Evolutionary conservation across 2,329 filamentous ascomycete species (phyloP).

Genomic region (Pseudogymnoascus sp.): DNA sequence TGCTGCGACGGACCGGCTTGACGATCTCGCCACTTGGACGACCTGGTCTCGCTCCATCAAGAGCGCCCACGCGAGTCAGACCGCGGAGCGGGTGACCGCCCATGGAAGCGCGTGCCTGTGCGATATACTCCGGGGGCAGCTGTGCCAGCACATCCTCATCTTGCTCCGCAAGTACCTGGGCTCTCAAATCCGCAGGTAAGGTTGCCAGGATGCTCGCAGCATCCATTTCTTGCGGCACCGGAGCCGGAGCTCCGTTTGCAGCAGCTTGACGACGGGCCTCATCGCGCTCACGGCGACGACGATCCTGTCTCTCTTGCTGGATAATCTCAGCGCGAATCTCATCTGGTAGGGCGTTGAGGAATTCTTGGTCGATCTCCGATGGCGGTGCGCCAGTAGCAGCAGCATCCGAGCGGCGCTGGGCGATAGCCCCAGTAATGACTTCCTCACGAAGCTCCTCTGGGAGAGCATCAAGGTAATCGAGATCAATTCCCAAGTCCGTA

Average conservation of each 20-base stretch:
- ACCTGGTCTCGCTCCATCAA: constrained; percentile 36
- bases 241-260: constrained; percentile 33
- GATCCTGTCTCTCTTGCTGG: constrained; percentile 81
- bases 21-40: constrained; percentile 35
- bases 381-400: constrained; percentile 63
- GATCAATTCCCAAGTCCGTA: constrained; percentile 87
- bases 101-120: constrained; percentile 62
- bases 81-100: constrained; percentile 14
- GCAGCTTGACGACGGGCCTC: constrained; percentile 62
- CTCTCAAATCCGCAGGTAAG: constrained; percentile 73
- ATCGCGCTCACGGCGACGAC: constrained; percentile 79
- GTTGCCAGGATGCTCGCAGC: constrained; percentile 86
- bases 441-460: constrained; percentile 95
- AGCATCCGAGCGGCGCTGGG: constrained; percentile 72
- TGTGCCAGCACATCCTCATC: constrained; percentile 80
- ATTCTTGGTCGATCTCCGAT: constrained; percentile 83
- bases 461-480: constrained; percentile 91
- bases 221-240: constrained; percentile 67
- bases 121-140: constrained; percentile 76
- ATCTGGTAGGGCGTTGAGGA: constrained; percentile 82
- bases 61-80: constrained; percentile 31
- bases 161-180: constrained; percentile 84
- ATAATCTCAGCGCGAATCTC: constrained; percentile 87
- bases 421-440: constrained; percentile 85
- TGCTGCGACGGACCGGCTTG: constrained; percentile 67